Conservation (phyloP, 1,284 basidiomycete species). For the Ceratobasidium sp. region DNA sequence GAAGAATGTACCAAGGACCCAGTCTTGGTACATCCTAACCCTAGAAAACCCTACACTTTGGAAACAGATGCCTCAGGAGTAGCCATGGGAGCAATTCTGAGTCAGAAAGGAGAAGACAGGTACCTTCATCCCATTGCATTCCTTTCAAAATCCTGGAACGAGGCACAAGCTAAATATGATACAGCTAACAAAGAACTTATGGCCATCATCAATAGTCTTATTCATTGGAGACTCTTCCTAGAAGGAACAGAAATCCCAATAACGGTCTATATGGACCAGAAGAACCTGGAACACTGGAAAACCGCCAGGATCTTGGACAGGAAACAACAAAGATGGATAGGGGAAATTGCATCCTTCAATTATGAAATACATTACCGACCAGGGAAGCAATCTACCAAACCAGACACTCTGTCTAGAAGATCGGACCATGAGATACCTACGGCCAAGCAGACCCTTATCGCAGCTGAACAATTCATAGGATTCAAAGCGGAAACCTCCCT, state of each 20-base stretch:
- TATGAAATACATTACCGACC: too few relatives aligned
- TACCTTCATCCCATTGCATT: too few relatives aligned
- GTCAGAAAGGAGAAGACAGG: too few relatives aligned
- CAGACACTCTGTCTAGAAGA: not conserved
- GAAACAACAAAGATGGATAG: too few relatives aligned
- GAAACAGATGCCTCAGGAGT: constrained; percentile 40
- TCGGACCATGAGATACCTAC: not conserved
- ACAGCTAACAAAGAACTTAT: constrained; percentile 48
- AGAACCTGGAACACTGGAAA: constrained; percentile 59
- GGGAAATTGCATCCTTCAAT: too few relatives aligned
- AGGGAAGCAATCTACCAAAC: not conserved
- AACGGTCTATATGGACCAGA: constrained; percentile 61
- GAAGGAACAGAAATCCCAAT: constrained; percentile 53
- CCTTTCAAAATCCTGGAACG: too few relatives aligned
- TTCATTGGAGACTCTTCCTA: constrained; percentile 60
- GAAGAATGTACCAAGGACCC: constrained; percentile 30
- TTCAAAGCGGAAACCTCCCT: not conserved
- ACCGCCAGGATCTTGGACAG: too few relatives aligned
- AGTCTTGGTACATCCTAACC: constrained; percentile 24
- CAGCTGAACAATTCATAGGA: not conserved
- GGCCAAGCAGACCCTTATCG: not conserved
- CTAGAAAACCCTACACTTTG: constrained; percentile 15
- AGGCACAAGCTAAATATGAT: too few relatives aligned
- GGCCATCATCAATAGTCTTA: constrained; percentile 59
- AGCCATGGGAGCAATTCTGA: constrained; percentile 28